Percentiles rank a stretch among this genome's conserved stretches.
phyloP scores from a whole-genome alignment of 2,329 filamentous ascomycete genomes.

The Teratosphaeria pseudoeucalypti region DNA sequence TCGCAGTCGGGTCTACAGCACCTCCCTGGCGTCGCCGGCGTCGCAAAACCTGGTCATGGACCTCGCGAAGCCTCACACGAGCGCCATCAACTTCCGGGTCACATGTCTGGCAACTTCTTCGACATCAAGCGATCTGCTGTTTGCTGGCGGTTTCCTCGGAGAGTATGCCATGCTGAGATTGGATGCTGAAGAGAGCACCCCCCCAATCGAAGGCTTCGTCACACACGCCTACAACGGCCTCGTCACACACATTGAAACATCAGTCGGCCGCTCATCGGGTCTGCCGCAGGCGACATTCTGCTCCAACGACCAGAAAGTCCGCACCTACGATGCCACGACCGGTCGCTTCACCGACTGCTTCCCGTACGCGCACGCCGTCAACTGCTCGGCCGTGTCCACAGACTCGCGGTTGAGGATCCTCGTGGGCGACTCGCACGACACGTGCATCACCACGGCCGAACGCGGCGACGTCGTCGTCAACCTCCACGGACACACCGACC shows the following conservation, averaged over 20 bases:
- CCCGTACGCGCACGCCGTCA: slow-evolving; percentile 53
- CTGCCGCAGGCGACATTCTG: slow-evolving; percentile 44
- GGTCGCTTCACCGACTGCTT: slow-evolving; percentile 48
- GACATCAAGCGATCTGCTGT: slow-evolving; percentile 28
- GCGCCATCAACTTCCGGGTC: slow-evolving; percentile 34
- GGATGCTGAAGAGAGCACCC: slow-evolving; percentile 24
- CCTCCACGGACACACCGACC: slow-evolving; percentile 51
- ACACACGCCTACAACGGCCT: slow-evolving; percentile 43
- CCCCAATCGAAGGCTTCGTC: slow-evolving; percentile 35
- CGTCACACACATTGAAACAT: slow-evolving; percentile 49
- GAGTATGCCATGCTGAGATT: slow-evolving; percentile 44
- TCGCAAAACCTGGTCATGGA: slow-evolving; percentile 38
- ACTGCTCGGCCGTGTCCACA: slow-evolving; percentile 63
- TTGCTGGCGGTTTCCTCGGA: slow-evolving; percentile 48
- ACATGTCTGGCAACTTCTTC: slow-evolving; percentile 41
- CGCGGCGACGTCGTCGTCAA: slow-evolving; percentile 44
- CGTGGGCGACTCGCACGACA: slow-evolving; percentile 58
- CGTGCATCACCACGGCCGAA: slow-evolving; percentile 57
- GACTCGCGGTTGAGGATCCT: slow-evolving; percentile 61
- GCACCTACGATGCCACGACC: slow-evolving; percentile 44
- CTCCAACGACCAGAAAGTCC: slow-evolving; percentile 47
- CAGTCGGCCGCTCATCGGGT: slow-evolving; percentile 35
- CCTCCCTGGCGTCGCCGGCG: slow-evolving; percentile 36
- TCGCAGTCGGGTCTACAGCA: slow-evolving; percentile 38
- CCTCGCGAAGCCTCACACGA: slow-evolving; percentile 30